Evolutionary conservation across 495 filamentous ascomycete species (phyloP), one percentile per base, ranked within the genome.

Genomic region (Achaetomiella virescens): DNA sequence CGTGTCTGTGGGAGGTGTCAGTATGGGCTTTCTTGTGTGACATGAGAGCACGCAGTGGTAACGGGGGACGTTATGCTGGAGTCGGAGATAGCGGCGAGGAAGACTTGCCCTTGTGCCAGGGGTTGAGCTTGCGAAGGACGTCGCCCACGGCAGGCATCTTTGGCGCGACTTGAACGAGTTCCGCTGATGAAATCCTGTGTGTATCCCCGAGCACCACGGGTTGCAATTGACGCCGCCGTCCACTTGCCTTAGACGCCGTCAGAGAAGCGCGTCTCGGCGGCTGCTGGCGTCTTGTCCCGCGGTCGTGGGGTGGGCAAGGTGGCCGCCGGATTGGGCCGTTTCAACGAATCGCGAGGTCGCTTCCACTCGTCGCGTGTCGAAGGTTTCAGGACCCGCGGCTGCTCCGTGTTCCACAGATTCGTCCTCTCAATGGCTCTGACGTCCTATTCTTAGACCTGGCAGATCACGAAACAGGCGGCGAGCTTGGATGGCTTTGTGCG

Each of bases 31-130:
- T 46, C 35, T 12, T 48, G 22, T 52, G 50, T 61, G 36, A 41
- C 44, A 48, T 27, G n/a, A n/a, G 40, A 36, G 44, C 18, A 51
- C 15, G 58, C 42, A 22, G 27, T 47, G 27, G 27, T 50, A 25
- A 22, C 7, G 51, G 20, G 56, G 20, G 14, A 53, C 24, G 35
- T 24, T 10, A 25, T 1, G 17, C 9, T 31, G 27, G 27, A 9
- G 6, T 36, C 6, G 24, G n/a, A 27, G 25, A 33, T 21, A n/a
- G 50, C 36, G 33, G 44, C 18, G 41, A 22, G 42, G 17, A 10
- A 48, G 21, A 46, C 47, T 18, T 60, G 61, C 66, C 63, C 51
- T 65, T 63, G 29, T 63, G 58, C 66, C 66, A 68, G 40, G 63
- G 65, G 45, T 67, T 63, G 58, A 67, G 50, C 50, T 54, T 67